Evolutionary conservation across 164 flowering plant genomes (phyloP), one percentile per base, ranked within the genome.

Genomic region (Stephania cephalantha): DNA sequence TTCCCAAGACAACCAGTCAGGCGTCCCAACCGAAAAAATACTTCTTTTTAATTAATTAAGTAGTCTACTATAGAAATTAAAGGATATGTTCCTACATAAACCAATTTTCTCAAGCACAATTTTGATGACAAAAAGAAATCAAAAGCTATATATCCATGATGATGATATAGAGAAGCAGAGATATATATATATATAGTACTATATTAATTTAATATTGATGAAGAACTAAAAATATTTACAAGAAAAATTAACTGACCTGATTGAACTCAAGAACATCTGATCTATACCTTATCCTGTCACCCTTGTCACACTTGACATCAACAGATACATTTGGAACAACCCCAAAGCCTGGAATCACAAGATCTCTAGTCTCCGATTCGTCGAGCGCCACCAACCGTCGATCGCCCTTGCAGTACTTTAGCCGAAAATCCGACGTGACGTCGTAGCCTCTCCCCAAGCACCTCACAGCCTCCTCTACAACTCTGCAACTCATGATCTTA

Each of bases 361-460:
- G 79, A 31, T 88, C 86, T 80, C 80, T 73, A 13, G 65, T 84
- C 9, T 86, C 79, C 0, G 76, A 7, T 71, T 89, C 89, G 75
- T 90, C 87, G 6, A 94, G 84, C 58, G 81, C 0, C 63, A 91
- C 86, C 29, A 94, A 68, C 35, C 94, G 79, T 1, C 79, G 72
- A 7, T 84, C 79, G 42, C 95, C 97, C 78, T 90, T 90, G 85
- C 95, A 90, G 78, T 69, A 94, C 66, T 89, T 88, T 64, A 94
- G 86, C n/a, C 90, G 77, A 74, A 90, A 94, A 85, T 91, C 95
- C 0, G 86, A 85, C 0, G 97, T 89, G 63, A 91, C 66, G 73
- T 94, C 98, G 69, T 89, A 90, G 1, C 98, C 98, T 86, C 71
- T 89, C 13, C 98, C 98, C 1, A 93, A 86, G 82, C 97, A 83